Conservation (phyloP, 176 grass and related monocot genomes). For the Eragrostis nindensis region DNA sequence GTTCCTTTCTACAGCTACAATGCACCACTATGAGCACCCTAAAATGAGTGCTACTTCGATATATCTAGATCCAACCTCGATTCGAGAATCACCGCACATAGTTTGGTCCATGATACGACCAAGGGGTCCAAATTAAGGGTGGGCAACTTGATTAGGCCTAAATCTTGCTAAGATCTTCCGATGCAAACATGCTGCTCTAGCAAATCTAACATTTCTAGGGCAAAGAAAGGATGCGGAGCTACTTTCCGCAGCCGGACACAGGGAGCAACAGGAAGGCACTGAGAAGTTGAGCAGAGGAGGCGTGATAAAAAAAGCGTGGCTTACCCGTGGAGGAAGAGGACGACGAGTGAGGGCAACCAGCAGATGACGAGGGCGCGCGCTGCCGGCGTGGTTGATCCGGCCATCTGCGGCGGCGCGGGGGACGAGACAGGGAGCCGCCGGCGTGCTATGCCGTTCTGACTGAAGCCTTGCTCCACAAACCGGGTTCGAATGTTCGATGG, state of each 20-base stretch:
- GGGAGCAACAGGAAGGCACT: background rate
- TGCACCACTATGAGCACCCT: background rate
- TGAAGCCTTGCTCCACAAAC: background rate
- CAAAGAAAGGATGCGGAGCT: background rate
- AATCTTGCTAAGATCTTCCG: constrained; percentile 29
- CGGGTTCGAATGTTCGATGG: too few relatives aligned
- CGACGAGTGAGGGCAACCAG: background rate
- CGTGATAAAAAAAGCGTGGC: background rate
- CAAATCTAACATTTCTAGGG: constrained; percentile 26
- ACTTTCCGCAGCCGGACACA: background rate
- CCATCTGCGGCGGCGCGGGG: constrained; percentile 42
- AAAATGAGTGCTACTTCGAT: background rate
- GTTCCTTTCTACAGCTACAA: background rate
- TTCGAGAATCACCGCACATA: background rate
- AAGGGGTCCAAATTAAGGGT: constrained; percentile 13
- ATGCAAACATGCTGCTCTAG: background rate
- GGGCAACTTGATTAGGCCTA: background rate
- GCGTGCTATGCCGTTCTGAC: background rate
- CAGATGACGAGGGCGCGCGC: background rate
- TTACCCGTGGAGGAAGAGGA: constrained; percentile 44
- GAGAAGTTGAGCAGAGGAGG: background rate
- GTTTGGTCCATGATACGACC: background rate
- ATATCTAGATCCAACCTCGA: background rate
- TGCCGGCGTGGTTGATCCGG: background rate
- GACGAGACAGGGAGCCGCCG: background rate